Evolutionary conservation across 306 rosid species (phyloP).

Genomic region (Arachis hypogaea): DNA sequence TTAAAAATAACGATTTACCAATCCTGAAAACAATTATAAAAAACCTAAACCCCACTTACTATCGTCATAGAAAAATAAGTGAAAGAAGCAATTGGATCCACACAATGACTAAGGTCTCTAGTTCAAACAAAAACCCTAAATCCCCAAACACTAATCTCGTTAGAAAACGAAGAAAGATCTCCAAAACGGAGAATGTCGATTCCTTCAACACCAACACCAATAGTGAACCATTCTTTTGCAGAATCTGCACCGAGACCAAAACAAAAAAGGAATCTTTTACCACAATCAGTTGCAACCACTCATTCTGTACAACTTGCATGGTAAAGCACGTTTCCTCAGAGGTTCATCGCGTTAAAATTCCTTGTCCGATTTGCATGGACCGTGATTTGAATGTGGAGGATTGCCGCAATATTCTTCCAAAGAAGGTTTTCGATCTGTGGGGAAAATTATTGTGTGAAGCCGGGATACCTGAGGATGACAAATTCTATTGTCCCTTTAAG

Average conservation of each 20-base stretch:
- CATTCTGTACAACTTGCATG: conserved; percentile 40
- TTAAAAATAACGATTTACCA: too few relatives aligned
- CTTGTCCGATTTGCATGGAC: conserved; percentile 46
- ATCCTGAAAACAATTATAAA: too few relatives aligned
- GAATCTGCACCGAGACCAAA: conserved; percentile 50
- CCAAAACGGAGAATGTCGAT: too few relatives aligned
- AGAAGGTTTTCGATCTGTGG: conserved; percentile 47
- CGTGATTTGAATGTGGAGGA: conserved; percentile 36
- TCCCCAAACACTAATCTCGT: too few relatives aligned
- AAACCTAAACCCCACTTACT: too few relatives aligned
- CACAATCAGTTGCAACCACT: conserved; percentile 38
- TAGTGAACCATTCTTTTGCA: conserved; percentile 33
- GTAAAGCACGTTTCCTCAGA: conserved; percentile 36
- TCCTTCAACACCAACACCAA: neutral
- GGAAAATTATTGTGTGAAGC: conserved; percentile 51
- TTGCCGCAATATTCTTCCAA: conserved; percentile 38
- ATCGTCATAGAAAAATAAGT: too few relatives aligned
- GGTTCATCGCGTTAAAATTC: conserved; percentile 30
- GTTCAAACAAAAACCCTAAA: too few relatives aligned
- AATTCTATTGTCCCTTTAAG: conserved; percentile 49
- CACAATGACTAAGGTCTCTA: too few relatives aligned
- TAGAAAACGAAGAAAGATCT: too few relatives aligned
- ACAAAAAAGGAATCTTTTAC: conserved; percentile 20
- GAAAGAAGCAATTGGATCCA: too few relatives aligned
- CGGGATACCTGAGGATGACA: conserved; percentile 21